Base-by-base conservation (phyloP, 192 early-diverging fungal species). In the Allomyces macrogynus region DNA sequence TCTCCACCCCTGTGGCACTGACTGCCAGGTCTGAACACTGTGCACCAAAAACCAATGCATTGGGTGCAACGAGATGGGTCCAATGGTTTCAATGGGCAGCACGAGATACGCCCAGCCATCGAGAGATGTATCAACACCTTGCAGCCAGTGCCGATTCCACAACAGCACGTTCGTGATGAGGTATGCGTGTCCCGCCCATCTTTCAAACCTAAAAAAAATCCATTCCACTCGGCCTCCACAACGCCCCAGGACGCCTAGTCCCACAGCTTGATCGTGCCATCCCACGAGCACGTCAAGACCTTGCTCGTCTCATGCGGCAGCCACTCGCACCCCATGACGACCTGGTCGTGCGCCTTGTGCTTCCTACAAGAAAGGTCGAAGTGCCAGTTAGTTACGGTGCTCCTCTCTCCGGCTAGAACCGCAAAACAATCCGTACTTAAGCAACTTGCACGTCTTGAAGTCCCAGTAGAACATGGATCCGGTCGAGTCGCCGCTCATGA, bases 401-500 rank as follows among this genome's bases (percentile, higher is more conserved):
- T 66, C 26, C 24, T 22, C 60, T 12, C 70, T n/a, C 23, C 23
- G 10, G n/a, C 5, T 23, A 24, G 43, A 66, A 23, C 63, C 63
- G 9, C 14, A 20, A 57, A 54, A 26, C 20, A 16, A 23, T 8
- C 25, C 75, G 66, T 63, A 77, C 72, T 84, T 87, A 64, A 88
- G 72, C 0, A 94, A 78, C 63, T 87, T 86, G 67, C 85, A 83
- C 23, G 91, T 82, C 75, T 95, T 94, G 90, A 91, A 99, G 71
- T 97, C 92, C 96, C 96, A 99, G 77, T 89, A 86, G 85, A 87
- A 95, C 54, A 96, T 77, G 66, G 80, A 80, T 10, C 96, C 96
- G 75, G 93, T 91, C 0, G 88, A 81, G 68, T 99, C 96, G 61
- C 96, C 96, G 5, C 81, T 86, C 65, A 84, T 84, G 62, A 99